Percentiles rank a stretch among this genome's conserved stretches.
Conservation (phyloP, 2,329 filamentous ascomycete genomes). For the Aureobasidium pullulans region DNA sequence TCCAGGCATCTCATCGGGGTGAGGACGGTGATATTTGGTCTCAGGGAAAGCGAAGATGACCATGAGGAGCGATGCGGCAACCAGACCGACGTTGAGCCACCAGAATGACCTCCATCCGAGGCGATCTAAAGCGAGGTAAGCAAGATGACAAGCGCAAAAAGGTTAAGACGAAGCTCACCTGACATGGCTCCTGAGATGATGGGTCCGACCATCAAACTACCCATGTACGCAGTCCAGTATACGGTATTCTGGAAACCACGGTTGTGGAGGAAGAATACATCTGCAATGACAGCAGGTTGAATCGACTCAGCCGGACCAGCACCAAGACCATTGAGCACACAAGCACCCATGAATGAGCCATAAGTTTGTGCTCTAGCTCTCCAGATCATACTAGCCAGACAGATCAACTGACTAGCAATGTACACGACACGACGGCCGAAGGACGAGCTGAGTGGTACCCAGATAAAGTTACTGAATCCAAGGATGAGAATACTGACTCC, state of each 20-base stretch:
- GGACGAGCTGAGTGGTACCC: constrained; percentile 42
- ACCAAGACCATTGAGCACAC: constrained; percentile 56
- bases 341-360: constrained; percentile 53
- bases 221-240: constrained; percentile 58
- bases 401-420: constrained; percentile 46
- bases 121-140: constrained; percentile 27
- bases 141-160: too few species aligned
- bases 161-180: too few species aligned
- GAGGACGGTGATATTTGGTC: constrained; percentile 50
- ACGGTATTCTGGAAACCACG: constrained; percentile 55
- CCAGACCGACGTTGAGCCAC: constrained; percentile 56
- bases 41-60: constrained; percentile 56
- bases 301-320: constrained; percentile 57
- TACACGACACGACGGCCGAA: constrained; percentile 50
- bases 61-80: constrained; percentile 44
- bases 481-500: constrained; percentile 50
- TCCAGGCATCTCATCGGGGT: constrained; percentile 24
- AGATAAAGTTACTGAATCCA: constrained; percentile 55
- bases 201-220: constrained; percentile 52
- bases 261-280: constrained; percentile 59
- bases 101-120: constrained; percentile 57
- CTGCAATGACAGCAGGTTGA: constrained; percentile 56
- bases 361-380: constrained; percentile 52
- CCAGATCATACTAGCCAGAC: constrained; percentile 49
- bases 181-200: constrained; percentile 57